A percentile compares a stretch with the other conserved stretches of the same genome.
These are phyloP conservation scores for Talaromyces pinophilus DNA, from an alignment of 2,329 filamentous ascomycete species.

Conservation along the genomic window DNA sequence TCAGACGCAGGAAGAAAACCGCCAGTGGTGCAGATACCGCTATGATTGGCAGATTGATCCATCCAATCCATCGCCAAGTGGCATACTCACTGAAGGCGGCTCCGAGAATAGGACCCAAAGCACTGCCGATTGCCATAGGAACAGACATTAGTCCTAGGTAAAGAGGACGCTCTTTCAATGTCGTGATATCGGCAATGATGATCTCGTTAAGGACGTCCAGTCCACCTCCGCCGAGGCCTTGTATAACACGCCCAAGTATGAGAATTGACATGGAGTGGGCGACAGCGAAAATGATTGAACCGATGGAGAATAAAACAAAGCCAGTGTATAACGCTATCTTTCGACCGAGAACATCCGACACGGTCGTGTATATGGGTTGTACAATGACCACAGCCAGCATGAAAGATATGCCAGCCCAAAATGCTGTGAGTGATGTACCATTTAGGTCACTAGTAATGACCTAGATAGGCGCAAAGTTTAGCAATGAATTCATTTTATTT, in stretches of 20 bases:
- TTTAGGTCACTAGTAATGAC: slow-evolving; percentile 54
- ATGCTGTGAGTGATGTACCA: slow-evolving; percentile 61
- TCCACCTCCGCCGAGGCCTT: slow-evolving; percentile 55
- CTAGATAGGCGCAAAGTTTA: slow-evolving; percentile 24
- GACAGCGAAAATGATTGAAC: slow-evolving; percentile 55
- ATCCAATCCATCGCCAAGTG: slow-evolving; percentile 39
- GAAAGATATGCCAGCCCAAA: slow-evolving; percentile 72
- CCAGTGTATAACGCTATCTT: slow-evolving; percentile 44
- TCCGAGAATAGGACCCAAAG: slow-evolving; percentile 49
- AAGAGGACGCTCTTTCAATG: slow-evolving; percentile 38
- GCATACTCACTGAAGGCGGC: slow-evolving; percentile 31
- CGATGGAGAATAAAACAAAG: slow-evolving; percentile 53
- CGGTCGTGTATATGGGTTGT: slow-evolving; percentile 54
- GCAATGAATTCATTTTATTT: not conserved
- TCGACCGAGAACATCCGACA: slow-evolving; percentile 56
- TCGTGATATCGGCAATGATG: slow-evolving; percentile 51
- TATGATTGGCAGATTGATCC: slow-evolving; percentile 34
- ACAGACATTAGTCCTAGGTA: slow-evolving; percentile 31
- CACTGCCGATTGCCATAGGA: slow-evolving; percentile 43
- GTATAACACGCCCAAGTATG: slow-evolving; percentile 57
- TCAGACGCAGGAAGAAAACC: slow-evolving; percentile 31
- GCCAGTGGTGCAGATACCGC: slow-evolving; percentile 30
- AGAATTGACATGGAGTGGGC: slow-evolving; percentile 50
- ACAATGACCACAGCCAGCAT: slow-evolving; percentile 61
- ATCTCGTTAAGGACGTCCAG: slow-evolving; percentile 46